Conservation (phyloP, 2,329 filamentous ascomycete genomes). For the Penicillium sp. region DNA sequence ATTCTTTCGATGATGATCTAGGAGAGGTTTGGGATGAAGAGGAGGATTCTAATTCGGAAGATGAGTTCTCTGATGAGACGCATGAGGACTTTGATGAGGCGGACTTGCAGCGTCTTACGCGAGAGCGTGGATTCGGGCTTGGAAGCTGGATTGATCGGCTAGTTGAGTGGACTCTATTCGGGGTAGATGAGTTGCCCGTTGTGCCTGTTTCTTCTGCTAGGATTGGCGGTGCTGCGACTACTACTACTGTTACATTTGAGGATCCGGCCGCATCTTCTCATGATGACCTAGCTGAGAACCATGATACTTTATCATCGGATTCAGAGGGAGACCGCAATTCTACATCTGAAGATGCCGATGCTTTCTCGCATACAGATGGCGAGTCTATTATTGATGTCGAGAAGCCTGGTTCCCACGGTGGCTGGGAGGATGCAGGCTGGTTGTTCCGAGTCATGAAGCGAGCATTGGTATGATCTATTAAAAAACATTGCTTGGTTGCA, state of each 20-base stretch:
- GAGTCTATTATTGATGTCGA: slow-evolving; percentile 30
- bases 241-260: slow-evolving; percentile 26
- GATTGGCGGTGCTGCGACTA: slow-evolving; percentile 21
- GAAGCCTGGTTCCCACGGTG: slow-evolving; percentile 43
- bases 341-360: slow-evolving; percentile 27
- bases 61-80: slow-evolving; percentile 20
- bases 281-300: background rate
- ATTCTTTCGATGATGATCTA: background rate
- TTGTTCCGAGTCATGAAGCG: slow-evolving; percentile 53
- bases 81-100: slow-evolving; percentile 50
- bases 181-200: slow-evolving; percentile 48
- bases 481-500: slow-evolving; percentile 1
- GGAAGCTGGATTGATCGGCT: slow-evolving; percentile 59
- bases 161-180: slow-evolving; percentile 59
- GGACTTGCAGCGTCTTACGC: slow-evolving; percentile 54
- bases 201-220: slow-evolving; percentile 3
- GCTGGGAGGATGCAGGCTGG: slow-evolving; percentile 62
- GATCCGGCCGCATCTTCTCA: slow-evolving; percentile 2
- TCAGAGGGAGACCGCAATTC: slow-evolving; percentile 11
- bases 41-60: slow-evolving; percentile 30
- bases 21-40: slow-evolving; percentile 10
- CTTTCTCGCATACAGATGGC: slow-evolving; percentile 28
- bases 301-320: slow-evolving; percentile 13
- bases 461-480: slow-evolving; percentile 28
- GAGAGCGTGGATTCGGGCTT: slow-evolving; percentile 55